Evolutionary conservation across 2,329 filamentous ascomycete genomes (phyloP), one percentile per base, ranked within the genome.

Genomic region (Paraconiothyrium sp.): DNA sequence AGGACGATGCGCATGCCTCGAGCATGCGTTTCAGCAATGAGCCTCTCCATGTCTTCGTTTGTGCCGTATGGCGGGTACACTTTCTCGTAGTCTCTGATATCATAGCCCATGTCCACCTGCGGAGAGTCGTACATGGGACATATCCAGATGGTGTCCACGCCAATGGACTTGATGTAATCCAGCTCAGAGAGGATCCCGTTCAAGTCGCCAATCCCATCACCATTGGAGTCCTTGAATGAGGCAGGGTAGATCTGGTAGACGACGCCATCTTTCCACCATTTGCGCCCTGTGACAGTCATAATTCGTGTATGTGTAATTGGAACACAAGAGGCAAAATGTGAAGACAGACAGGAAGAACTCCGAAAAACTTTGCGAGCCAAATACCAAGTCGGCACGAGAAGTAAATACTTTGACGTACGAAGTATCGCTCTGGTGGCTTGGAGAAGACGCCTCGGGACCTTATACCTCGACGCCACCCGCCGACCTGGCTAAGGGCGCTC

Each of bases 211-310:
- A 83, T 75, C 5, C 86, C 86, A 59, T 85, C 83, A 44, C 83
- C 84, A 22, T 84, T 87, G 46, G 83, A 84, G 72, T 88, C 86
- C 64, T 86, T 83, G 78, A 88, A 89, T 30, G 84, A 86, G n/a
- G 86, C 83, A 2, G 86, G 85, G 71, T 88, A 89, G 63, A 89
- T 84, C 65, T 89, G 86, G 71, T 89, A 89, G 24, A 88, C 84
- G 10, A 84, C 81, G 54, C 81, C 83, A 72, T 88, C 85, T 67
- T 88, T 88, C 86, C 87, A 89, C 86, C 86, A 89, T 68, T 72
- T 72, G 55, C 72, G 72, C 58, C 72, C 67, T 35, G 66, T 58
- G 58, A 76, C 65, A 20, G 72, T 77, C 75, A 77, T 77, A 30
- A 43, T 65, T 20, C 20, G 20, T 14, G 16, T 16, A n/a, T 62